Evolutionary conservation across 1,139 yeast species (phyloP).

Genomic region (Scheffersomyces segobiensis): DNA sequence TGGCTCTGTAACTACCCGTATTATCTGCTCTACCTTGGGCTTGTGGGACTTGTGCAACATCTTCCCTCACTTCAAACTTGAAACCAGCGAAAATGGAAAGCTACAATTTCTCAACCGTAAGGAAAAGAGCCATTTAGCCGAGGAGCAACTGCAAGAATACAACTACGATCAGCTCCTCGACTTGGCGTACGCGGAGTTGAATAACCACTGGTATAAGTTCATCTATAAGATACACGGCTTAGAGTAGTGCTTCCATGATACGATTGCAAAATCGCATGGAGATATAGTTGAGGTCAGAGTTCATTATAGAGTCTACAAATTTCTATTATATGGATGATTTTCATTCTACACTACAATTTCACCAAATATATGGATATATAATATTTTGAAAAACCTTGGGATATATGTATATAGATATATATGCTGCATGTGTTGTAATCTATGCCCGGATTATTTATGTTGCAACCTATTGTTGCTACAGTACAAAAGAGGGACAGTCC

Average conservation of each 20-base stretch:
- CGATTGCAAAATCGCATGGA: not conserved
- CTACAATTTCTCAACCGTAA: not conserved
- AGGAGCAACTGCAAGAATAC: not conserved
- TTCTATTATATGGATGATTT: not conserved
- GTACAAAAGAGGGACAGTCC: not conserved
- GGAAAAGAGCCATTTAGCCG: not conserved
- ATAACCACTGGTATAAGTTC: conserved; percentile 14
- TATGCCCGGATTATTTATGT: too few relatives aligned
- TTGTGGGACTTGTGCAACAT: conserved; percentile 33
- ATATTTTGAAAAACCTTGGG: too few relatives aligned
- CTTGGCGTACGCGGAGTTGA: conserved; percentile 3
- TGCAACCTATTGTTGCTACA: not conserved
- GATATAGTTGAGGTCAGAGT: too few relatives aligned
- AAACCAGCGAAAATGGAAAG: conserved; percentile 5
- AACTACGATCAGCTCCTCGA: not conserved
- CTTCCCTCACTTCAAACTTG: conserved; percentile 15
- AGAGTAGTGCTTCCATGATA: conserved; percentile 11
- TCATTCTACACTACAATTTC: too few relatives aligned
- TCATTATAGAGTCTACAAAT: not conserved
- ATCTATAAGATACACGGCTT: conserved; percentile 22
- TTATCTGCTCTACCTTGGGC: conserved; percentile 32
- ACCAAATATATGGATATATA: too few relatives aligned
- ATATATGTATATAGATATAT: too few relatives aligned
- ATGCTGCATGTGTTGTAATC: not conserved
- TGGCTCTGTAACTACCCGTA: conserved; percentile 27